Evolutionary conservation across 164 flowering plant genomes (phyloP), one percentile per base, ranked within the genome.

Genomic region (Tetrastigma voinierianum): DNA sequence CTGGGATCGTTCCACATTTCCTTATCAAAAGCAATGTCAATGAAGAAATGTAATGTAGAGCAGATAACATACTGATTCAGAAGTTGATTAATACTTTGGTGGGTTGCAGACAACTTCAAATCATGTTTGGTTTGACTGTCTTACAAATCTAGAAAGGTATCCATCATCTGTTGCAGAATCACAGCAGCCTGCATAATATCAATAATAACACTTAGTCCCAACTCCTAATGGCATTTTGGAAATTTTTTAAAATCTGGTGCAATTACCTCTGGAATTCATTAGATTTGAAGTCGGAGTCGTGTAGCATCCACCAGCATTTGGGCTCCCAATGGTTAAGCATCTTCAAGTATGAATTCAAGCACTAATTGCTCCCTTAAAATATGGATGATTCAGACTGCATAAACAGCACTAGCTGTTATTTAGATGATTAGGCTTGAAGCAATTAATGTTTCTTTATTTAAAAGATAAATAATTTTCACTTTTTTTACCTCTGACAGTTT

Each of bases 41-140:
- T 23, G 18, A 45, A 61, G 14, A 10, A 14, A 20, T 24, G 47
- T 7, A 46, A 23, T 2, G 45, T 20, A 13, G 54, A 57, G 62
- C 59, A 44, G 68, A 8, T 59, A 58, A 76, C 90, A 59, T 91
- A 94, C 98, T 44, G 97, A 91, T 69, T 96, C 40, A 96, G 72
- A 58, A 96, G 89, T 78, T 96, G 97, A 77, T 88, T 86, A 64
- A 85, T 97, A 48, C 95, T 88, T 82, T 59, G 13, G n/a, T n/a
- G 87, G 77, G 16, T 55, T 20, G 65, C 1, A 19, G 68, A 14
- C 55, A 72, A 18, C 25, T 70, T 74, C 9, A 66, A 23, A 67
- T 67, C 66, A 14, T 67, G 67, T 23, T 74, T 77, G n/a, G 66
- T 56, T 64, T 77, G 85, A 71, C 76, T 77, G 69, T 73, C 88